Percentiles rank a stretch among this genome's conserved stretches.
phyloP scores from a whole-genome alignment of 371 early-diverging fungal genomes.

The Cokeromyces recurvatus region DNA sequence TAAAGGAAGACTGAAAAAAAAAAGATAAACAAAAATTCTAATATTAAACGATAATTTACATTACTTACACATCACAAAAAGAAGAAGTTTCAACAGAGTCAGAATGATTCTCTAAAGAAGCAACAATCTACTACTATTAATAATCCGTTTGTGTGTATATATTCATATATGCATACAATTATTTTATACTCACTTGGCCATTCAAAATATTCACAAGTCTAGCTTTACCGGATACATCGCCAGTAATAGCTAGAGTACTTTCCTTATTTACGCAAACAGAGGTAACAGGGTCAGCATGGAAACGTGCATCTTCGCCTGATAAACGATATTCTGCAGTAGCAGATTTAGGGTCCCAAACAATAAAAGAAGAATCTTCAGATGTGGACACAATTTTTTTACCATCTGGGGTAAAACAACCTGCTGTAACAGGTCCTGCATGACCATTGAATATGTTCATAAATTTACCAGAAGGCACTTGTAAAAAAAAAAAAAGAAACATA shows the following conservation, averaged over 20 bases:
- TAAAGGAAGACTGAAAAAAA: conserved; percentile 48
- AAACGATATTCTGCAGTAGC: conserved; percentile 62
- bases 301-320: conserved; percentile 76
- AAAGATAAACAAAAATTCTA: not conserved
- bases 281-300: conserved; percentile 82
- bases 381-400: conserved; percentile 82
- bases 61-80: conserved; percentile 59
- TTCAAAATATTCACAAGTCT: conserved; percentile 69
- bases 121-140: conserved; percentile 73
- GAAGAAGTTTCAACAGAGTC: conserved; percentile 77
- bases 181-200: conserved; percentile 47
- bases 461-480: conserved; percentile 78
- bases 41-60: no score
- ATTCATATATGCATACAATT: no score
- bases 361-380: conserved; percentile 79
- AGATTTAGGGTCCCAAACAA: conserved; percentile 92
- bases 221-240: conserved; percentile 75
- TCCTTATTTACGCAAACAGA: conserved; percentile 73
- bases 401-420: conserved; percentile 87
- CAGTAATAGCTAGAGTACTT: conserved; percentile 74
- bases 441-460: conserved; percentile 94
- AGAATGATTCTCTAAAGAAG: conserved; percentile 70
- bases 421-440: conserved; percentile 79
- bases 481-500: no score
- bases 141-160: no score